Conservation (phyloP, 176 grass and related monocot species). For the Puya raimondii region DNA sequence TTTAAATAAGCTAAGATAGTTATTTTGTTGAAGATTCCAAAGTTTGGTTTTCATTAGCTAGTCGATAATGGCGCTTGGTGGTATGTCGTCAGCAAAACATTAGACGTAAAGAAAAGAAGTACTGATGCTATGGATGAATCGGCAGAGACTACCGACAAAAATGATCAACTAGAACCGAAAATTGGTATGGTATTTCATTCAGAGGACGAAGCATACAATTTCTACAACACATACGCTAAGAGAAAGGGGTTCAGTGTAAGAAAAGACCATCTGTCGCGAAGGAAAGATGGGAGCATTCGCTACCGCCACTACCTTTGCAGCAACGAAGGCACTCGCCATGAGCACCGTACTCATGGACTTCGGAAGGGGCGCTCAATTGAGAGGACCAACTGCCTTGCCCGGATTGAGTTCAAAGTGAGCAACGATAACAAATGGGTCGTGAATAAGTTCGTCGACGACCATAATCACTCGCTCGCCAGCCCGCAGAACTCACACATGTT, state of each 20-base stretch:
- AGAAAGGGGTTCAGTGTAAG: constrained; percentile 19
- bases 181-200: constrained; percentile 14
- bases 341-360: background rate
- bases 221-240: constrained; percentile 23
- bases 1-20: background rate
- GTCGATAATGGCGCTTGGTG: background rate
- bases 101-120: background rate
- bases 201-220: constrained; percentile 20
- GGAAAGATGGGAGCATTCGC: constrained; percentile 15
- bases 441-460: constrained; percentile 15
- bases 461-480: constrained; percentile 18
- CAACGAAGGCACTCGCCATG: constrained; percentile 19
- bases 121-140: background rate
- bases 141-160: background rate
- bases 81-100: background rate
- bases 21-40: background rate
- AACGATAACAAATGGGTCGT: constrained; percentile 9
- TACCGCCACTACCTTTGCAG: constrained; percentile 21
- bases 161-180: constrained; percentile 1
- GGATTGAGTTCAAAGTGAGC: constrained; percentile 21
- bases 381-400: constrained; percentile 20
- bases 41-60: background rate
- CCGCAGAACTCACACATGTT: constrained; percentile 14
- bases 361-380: constrained; percentile 13
- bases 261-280: constrained; percentile 25